Percentiles rank a stretch among this genome's conserved stretches.
These are phyloP conservation scores for Hypsizygus marmoreus DNA, from an alignment of 768 basidiomycete genomes.

Conservation along the genomic window DNA sequence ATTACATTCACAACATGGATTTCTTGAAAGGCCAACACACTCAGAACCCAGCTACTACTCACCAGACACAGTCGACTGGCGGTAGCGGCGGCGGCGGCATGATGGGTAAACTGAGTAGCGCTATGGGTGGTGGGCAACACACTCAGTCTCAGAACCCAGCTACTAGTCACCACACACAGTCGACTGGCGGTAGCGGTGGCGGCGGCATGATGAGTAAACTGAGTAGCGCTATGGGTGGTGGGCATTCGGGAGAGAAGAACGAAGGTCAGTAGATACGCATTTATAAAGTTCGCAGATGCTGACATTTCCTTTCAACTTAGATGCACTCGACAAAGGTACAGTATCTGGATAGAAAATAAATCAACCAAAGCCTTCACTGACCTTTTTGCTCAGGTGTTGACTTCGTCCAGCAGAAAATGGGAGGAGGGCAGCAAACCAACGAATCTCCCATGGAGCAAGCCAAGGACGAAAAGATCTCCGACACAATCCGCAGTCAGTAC, in stretches of 20 bases:
- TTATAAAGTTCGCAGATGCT: not conserved
- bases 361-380: not conserved
- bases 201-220: conserved; percentile 34
- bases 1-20: too few species aligned
- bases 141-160: too few species aligned
- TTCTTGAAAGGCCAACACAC: conserved; percentile 17
- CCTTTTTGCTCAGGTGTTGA: conserved; percentile 32
- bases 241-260: conserved; percentile 33
- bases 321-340: conserved; percentile 39
- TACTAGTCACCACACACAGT: too few species aligned
- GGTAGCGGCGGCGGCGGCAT: conserved; percentile 29
- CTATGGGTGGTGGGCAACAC: conserved; percentile 34
- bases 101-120: conserved; percentile 31
- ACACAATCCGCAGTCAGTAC: conserved; percentile 35
- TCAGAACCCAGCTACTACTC: not conserved
- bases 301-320: conserved; percentile 11
- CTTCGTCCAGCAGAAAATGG: conserved; percentile 40
- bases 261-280: conserved; percentile 28
- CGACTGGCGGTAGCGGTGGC: conserved; percentile 24
- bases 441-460: conserved; percentile 43
- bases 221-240: conserved; percentile 32
- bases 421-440: conserved; percentile 40
- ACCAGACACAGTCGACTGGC: conserved; percentile 3
- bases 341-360: not conserved
- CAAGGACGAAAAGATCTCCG: conserved; percentile 45